Percentiles rank a stretch among this genome's conserved stretches.
These are phyloP conservation scores for Didymella pinodella DNA, from an alignment of 2,329 filamentous ascomycete species.

Conservation along the genomic window DNA sequence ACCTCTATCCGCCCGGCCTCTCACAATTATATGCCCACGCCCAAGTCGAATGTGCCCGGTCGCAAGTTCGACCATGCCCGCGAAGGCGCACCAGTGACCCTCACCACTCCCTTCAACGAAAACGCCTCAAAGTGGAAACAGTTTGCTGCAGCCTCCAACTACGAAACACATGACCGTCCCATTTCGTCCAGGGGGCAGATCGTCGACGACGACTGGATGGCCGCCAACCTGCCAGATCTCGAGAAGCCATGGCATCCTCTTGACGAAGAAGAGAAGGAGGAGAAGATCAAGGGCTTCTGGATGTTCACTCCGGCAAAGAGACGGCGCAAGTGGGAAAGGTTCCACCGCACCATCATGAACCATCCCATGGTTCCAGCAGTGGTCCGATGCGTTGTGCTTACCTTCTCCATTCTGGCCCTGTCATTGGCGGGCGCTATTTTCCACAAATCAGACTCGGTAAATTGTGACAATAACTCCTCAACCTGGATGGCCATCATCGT, in stretches of 20 bases:
- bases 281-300: conserved; percentile 60
- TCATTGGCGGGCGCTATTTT: conserved; percentile 80
- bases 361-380: conserved; percentile 86
- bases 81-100: conserved; percentile 49
- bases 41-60: conserved; percentile 50
- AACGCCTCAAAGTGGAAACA: conserved; percentile 51
- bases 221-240: conserved; percentile 58
- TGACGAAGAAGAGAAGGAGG: conserved; percentile 60
- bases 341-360: conserved; percentile 74
- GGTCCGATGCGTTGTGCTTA: conserved; percentile 82
- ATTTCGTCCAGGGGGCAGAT: conserved; percentile 45
- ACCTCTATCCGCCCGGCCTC: conserved; percentile 45
- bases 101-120: conserved; percentile 45
- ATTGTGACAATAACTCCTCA: conserved; percentile 63
- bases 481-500: conserved; percentile 89
- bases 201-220: conserved; percentile 57
- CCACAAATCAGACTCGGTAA: conserved; percentile 52
- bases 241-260: conserved; percentile 62
- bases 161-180: conserved; percentile 37
- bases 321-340: conserved; percentile 64
- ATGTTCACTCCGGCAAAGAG: conserved; percentile 58
- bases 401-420: conserved; percentile 82
- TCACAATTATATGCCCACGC: conserved; percentile 51
- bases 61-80: conserved; percentile 52
- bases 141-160: conserved; percentile 46